These are phyloP conservation scores for Dictyostelium capitatum DNA, from an alignment of 78 protist genomes.

Conservation along the genomic window DNA sequence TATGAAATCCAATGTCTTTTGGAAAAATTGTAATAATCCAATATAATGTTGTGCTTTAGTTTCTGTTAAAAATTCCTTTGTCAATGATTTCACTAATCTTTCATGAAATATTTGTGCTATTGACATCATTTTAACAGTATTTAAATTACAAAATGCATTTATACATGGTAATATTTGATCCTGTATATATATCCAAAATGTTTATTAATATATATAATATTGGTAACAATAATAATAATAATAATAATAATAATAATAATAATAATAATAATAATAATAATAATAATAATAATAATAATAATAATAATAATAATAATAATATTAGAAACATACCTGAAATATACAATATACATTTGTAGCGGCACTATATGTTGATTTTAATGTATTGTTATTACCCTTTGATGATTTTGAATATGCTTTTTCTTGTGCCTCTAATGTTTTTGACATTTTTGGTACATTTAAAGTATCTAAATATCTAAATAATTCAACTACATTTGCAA, in stretches of 20 bases:
- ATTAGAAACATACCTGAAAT: slow-evolving; percentile 47
- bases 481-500: slow-evolving; percentile 47
- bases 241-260: neutral
- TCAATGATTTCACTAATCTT: slow-evolving; percentile 57
- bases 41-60: slow-evolving; percentile 38
- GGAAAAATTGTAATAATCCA: slow-evolving; percentile 25
- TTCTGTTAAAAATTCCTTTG: slow-evolving; percentile 32
- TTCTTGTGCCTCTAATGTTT: neutral
- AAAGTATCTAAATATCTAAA: slow-evolving; percentile 58
- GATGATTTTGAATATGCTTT: neutral
- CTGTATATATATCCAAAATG: slow-evolving; percentile 9
- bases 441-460: slow-evolving; percentile 18
- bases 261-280: neutral
- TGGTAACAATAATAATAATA: too few species aligned
- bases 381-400: slow-evolving; percentile 8
- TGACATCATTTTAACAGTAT: slow-evolving; percentile 36
- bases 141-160: slow-evolving; percentile 50
- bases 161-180: slow-evolving; percentile 78
- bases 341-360: slow-evolving; percentile 24
- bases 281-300: neutral
- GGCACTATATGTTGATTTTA: neutral
- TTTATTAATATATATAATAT: too few species aligned
- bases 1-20: slow-evolving; percentile 28
- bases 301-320: neutral
- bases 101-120: slow-evolving; percentile 71